These are phyloP conservation scores for Ensete ventricosum DNA, from an alignment of 176 grass and related monocot species.

Conservation along the genomic window DNA sequence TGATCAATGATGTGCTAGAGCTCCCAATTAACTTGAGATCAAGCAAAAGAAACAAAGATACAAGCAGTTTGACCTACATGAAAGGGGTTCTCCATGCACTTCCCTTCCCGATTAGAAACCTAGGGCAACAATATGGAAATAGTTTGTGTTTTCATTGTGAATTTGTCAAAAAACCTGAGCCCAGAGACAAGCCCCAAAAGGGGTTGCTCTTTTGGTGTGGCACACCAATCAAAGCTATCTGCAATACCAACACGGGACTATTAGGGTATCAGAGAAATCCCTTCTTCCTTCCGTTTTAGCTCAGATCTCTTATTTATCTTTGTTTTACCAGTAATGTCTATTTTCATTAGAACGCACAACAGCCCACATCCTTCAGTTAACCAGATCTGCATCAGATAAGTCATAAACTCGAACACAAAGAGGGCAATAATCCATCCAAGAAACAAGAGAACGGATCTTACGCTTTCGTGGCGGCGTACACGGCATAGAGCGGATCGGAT, in stretches of 20 bases:
- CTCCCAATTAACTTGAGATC: background rate
- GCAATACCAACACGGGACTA: too few relatives aligned
- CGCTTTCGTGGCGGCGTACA: conserved; percentile 37
- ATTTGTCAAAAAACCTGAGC: too few relatives aligned
- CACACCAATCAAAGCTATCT: too few relatives aligned
- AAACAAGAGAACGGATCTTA: background rate
- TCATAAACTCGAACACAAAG: background rate
- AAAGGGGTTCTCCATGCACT: too few relatives aligned
- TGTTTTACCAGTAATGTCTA: background rate
- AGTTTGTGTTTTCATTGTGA: too few relatives aligned
- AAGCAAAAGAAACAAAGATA: background rate
- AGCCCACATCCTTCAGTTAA: background rate
- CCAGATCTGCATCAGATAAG: background rate
- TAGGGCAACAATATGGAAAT: too few relatives aligned
- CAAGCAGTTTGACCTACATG: too few relatives aligned
- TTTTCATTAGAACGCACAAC: background rate
- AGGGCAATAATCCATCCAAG: background rate
- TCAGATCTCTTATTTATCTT: conserved; percentile 14
- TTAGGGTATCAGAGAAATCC: too few relatives aligned
- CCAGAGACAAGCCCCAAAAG: too few relatives aligned
- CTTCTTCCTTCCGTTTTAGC: background rate
- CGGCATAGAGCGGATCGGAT: conserved; percentile 36
- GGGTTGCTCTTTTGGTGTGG: too few relatives aligned
- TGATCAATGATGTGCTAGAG: background rate
- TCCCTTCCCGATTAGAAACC: too few relatives aligned